phyloP scores from a whole-genome alignment of 2,329 filamentous ascomycete genomes.

The Tolypocladium sp. region DNA sequence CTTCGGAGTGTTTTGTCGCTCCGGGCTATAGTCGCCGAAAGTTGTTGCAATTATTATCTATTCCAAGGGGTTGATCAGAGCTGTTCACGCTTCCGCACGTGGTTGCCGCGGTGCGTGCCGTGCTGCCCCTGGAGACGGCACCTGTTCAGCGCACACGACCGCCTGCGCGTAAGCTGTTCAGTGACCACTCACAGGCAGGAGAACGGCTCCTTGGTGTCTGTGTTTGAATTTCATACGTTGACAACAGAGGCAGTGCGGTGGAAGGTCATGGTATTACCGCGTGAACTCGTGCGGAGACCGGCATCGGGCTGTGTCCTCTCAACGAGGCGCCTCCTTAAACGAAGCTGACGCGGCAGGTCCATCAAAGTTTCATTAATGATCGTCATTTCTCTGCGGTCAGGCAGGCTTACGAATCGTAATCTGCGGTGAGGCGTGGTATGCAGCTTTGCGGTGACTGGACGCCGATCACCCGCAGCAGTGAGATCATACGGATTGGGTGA shows the following conservation, averaged over 20 bases:
- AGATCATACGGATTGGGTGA: neutral
- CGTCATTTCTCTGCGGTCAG: neutral
- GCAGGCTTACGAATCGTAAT: neutral
- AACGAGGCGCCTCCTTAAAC: neutral
- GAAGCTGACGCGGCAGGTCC: neutral
- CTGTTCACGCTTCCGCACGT: neutral
- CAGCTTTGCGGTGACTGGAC: neutral
- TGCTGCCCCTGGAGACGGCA: too few species aligned
- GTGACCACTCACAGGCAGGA: neutral
- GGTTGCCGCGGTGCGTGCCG: too few species aligned
- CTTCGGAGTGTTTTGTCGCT: too few species aligned
- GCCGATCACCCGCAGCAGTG: neutral
- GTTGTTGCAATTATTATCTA: rapidly evolving
- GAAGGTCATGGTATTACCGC: neutral
- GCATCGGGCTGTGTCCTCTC: neutral
- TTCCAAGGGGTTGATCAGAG: neutral
- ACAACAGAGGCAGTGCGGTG: neutral
- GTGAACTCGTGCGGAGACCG: neutral
- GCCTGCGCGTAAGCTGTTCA: neutral
- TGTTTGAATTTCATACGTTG: neutral
- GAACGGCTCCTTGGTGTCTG: neutral
- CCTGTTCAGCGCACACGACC: neutral
- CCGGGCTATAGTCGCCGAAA: too few species aligned
- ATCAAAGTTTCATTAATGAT: too few species aligned
- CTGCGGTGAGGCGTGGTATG: neutral